Evolutionary conservation across 2,329 filamentous ascomycete genomes (phyloP).

Genomic region (Colletotrichum graminicola): DNA sequence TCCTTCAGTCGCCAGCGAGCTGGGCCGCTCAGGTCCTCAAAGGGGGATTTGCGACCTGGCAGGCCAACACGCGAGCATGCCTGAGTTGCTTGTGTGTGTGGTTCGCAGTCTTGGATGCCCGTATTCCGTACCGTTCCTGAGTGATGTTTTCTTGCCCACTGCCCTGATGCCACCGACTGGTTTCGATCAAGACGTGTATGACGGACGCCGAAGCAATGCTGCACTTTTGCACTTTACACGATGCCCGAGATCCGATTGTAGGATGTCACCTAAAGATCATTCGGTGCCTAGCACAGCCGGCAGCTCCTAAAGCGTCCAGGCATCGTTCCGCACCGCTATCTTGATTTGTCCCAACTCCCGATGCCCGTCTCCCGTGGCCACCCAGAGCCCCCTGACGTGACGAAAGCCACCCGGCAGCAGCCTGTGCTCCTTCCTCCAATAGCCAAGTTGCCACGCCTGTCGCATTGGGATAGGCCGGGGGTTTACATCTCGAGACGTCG

Average conservation of each 20-base stretch:
- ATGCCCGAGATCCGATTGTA: constrained; percentile 7
- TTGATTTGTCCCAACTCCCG: constrained; percentile 16
- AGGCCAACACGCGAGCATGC: constrained; percentile 40
- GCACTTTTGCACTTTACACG: constrained; percentile 25
- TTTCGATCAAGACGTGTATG: neutral
- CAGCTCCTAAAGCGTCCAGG: neutral
- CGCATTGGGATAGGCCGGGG: neutral
- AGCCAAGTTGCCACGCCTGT: constrained; percentile 6
- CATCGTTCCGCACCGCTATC: constrained; percentile 10
- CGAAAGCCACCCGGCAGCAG: constrained; percentile 10
- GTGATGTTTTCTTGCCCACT: neutral
- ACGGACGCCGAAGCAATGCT: constrained; percentile 7
- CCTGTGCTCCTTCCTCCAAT: neutral
- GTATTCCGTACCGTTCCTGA: neutral
- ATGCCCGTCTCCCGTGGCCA: neutral
- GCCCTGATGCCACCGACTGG: neutral
- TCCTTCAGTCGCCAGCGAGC: neutral
- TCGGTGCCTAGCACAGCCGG: constrained; percentile 1
- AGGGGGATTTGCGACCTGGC: constrained; percentile 36
- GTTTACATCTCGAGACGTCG: constrained; percentile 2
- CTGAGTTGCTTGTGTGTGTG: neutral
- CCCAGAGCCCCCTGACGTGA: constrained; percentile 11
- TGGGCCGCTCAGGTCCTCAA: constrained; percentile 35
- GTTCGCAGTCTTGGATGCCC: neutral
- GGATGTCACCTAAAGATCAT: neutral